phyloP scores from a whole-genome alignment of 2,329 filamentous ascomycete genomes.

The Samsoniella hepiali region DNA sequence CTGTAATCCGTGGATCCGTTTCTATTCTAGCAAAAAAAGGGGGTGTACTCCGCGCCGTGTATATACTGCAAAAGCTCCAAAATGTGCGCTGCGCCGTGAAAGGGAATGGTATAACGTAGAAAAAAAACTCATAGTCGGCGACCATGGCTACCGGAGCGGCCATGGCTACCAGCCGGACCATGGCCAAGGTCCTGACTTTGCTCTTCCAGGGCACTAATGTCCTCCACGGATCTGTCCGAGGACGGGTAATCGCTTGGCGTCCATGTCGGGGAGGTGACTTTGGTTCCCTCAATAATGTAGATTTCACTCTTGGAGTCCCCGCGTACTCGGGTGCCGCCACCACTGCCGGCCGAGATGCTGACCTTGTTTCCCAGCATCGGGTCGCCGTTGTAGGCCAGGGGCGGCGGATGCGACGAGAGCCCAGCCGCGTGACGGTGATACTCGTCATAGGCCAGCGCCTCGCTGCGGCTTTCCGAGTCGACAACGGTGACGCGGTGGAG shows the following conservation, averaged over 20 bases:
- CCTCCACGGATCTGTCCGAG: constrained; percentile 27
- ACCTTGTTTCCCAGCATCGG: constrained; percentile 10
- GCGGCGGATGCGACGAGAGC: constrained; percentile 3
- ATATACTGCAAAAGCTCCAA: background rate
- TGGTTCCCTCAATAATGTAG: constrained; percentile 35
- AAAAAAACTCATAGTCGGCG: background rate
- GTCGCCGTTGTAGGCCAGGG: constrained; percentile 11
- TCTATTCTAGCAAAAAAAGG: background rate
- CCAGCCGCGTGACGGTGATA: constrained; percentile 17
- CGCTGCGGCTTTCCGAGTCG: constrained; percentile 23
- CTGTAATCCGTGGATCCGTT: background rate
- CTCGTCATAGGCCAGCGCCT: constrained; percentile 22
- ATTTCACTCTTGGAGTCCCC: constrained; percentile 34
- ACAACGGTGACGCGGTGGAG: constrained; percentile 29
- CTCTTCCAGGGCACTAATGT: constrained; percentile 32
- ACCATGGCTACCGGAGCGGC: background rate
- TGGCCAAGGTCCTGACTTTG: constrained; percentile 29
- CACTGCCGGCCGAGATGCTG: background rate
- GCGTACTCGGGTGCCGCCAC: constrained; percentile 1
- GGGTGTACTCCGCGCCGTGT: background rate
- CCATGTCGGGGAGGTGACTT: constrained; percentile 24
- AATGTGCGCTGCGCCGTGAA: constrained; percentile 13
- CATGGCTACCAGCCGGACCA: background rate
- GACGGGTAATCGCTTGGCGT: constrained; percentile 22
- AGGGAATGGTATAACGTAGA: background rate